Base-by-base conservation (phyloP, 768 basidiomycete genomes). In the Macrolepiota fuliginosa region DNA sequence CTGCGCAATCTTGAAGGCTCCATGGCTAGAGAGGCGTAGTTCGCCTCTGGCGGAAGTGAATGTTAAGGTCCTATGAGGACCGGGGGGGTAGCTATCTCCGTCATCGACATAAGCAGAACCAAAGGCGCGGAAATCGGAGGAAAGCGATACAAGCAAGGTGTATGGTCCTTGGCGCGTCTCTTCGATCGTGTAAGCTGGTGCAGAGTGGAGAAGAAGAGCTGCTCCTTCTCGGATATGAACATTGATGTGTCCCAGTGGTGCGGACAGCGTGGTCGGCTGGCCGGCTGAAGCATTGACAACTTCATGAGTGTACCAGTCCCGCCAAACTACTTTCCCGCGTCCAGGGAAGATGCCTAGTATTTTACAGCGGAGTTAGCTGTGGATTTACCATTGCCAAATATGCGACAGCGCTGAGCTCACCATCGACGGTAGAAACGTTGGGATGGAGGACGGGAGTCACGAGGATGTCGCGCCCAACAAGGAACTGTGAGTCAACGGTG, bases 361-460 rank as follows among this genome's bases (percentile, higher is more conserved):
- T 24, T 27, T 24, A 56, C 36, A 49, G 15, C 51, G 52, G 54
- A 29, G 37, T 39, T 47, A 55, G 55, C 17, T 45, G 46, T 35
- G 32, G 22, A 27, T 19, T 22, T 53, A 12, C 22, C 62, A 39
- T 22, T 45, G n/a, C 42, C 19, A 36, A 32, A 32, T 42, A 56
- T 40, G 5, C 12, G 25, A 27, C 56, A 59, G 10, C 52, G 63
- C 45, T 22, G 50, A 13, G 68, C 77, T 50, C 62, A 86, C 90
- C 89, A 29, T 84, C 77, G 27, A 93, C 90, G 6, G 81, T 84
- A 4, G 84, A 82, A 32, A 83, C 84, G 65, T 90, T 90, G 0
- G 90, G 89, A 11, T 73, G 75, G 39, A 92, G 72, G 0, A 92
- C 91, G 1, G 91, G 91, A 0, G 91, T 91, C 56, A 93, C 84